Evolutionary conservation across 495 filamentous ascomycete species (phyloP).

Genomic region (Parachaetomium inaequale): DNA sequence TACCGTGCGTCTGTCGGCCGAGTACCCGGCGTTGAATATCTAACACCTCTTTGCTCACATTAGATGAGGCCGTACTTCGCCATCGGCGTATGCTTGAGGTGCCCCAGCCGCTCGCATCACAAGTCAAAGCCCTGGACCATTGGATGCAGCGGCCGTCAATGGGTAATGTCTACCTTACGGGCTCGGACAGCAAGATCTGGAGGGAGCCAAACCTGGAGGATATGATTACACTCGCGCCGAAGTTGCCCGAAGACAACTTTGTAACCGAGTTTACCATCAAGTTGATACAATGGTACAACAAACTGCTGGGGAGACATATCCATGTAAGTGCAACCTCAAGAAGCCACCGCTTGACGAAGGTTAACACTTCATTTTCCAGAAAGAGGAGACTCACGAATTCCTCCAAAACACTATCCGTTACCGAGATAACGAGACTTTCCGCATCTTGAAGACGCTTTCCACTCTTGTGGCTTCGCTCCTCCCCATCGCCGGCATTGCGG

Average conservation of each 20-base stretch:
- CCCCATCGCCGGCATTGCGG: conserved; percentile 9
- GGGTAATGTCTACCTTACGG: conserved; percentile 9
- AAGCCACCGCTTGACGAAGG: neutral
- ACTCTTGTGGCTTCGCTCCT: conserved; percentile 12
- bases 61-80: neutral
- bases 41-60: neutral
- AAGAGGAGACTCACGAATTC: neutral
- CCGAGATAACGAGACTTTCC: neutral
- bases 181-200: conserved; percentile 8
- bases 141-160: conserved; percentile 11
- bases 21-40: neutral
- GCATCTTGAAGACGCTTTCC: neutral
- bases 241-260: neutral
- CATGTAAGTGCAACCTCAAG: neutral
- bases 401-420: neutral
- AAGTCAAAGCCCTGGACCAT: conserved; percentile 3
- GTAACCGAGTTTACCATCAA: neutral
- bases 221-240: neutral
- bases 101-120: neutral
- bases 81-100: neutral
- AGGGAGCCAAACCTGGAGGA: neutral
- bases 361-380: neutral
- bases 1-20: conserved; percentile 3
- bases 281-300: neutral
- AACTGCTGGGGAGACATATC: neutral